phyloP scores from a whole-genome alignment of 345 rosid genomes.

The Salix purpurea region DNA sequence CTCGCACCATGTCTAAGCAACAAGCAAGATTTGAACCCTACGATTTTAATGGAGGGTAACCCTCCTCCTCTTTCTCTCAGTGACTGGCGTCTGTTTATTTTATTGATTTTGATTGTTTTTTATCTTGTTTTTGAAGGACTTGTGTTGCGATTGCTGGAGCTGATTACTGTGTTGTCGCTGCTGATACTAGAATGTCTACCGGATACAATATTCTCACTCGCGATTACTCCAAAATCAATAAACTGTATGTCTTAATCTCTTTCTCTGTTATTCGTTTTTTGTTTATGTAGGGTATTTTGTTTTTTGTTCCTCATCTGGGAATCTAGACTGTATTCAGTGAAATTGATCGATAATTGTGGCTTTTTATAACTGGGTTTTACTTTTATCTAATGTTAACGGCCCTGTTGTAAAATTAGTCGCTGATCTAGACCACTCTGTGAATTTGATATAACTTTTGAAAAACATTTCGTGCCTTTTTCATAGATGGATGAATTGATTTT shows the following conservation, averaged over 20 bases:
- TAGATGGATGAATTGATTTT: not conserved
- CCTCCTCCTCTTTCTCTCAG: not conserved
- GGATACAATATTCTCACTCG: slow-evolving; percentile 89
- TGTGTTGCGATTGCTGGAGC: slow-evolving; percentile 95
- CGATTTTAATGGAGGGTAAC: slow-evolving; percentile 98
- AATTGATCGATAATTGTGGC: not conserved
- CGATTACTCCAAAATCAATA: slow-evolving; percentile 82
- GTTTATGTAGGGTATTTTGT: not conserved
- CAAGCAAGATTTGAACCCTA: slow-evolving; percentile 82
- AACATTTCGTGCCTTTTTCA: not conserved
- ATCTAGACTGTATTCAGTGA: not conserved
- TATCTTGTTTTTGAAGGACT: slow-evolving; percentile 40
- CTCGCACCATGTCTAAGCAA: slow-evolving; percentile 66
- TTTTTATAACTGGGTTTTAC: not conserved
- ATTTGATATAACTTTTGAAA: not conserved
- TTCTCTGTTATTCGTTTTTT: not conserved
- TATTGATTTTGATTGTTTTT: not conserved
- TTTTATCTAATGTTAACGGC: not conserved
- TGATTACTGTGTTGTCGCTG: slow-evolving; percentile 90
- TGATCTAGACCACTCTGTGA: not conserved
- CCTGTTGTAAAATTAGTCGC: not conserved
- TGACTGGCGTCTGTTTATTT: not conserved
- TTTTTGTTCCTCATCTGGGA: not conserved
- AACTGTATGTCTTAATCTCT: slow-evolving; percentile 43
- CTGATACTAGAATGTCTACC: slow-evolving; percentile 94